These are phyloP conservation scores for Ballota nigra DNA, from an alignment of 257 asterid genomes.

Conservation along the genomic window DNA sequence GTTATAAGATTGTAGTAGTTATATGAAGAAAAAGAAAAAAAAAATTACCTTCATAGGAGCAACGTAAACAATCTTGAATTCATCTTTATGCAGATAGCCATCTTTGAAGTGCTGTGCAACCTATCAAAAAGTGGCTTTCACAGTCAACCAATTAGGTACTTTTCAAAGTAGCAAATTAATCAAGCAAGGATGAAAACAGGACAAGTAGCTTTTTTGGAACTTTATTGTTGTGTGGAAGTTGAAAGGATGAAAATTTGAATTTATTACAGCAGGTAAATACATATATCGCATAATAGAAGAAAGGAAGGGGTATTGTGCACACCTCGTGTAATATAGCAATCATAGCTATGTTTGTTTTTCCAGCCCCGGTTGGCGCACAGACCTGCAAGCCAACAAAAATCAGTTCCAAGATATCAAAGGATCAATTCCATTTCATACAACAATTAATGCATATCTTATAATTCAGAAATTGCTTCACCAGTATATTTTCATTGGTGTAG, in stretches of 20 bases:
- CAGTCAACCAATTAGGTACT: constrained; percentile 7
- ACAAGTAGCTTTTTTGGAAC: constrained; percentile 10
- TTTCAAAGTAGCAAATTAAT: constrained; percentile 14
- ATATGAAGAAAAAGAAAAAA: not conserved
- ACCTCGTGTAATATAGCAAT: constrained; percentile 91
- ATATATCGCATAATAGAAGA: not conserved
- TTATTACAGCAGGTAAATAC: not conserved
- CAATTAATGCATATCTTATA: not conserved
- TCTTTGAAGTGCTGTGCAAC: constrained; percentile 83
- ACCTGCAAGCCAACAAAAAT: constrained; percentile 54
- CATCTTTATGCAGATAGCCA: constrained; percentile 93
- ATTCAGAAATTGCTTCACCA: constrained; percentile 46
- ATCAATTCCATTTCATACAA: constrained; percentile 17
- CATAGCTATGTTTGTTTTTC: constrained; percentile 98
- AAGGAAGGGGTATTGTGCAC: constrained; percentile 7
- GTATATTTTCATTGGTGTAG: constrained; percentile 77
- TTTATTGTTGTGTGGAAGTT: not conserved
- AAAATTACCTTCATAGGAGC: constrained; percentile 95
- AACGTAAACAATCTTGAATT: constrained; percentile 97
- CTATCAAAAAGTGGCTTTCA: constrained; percentile 40
- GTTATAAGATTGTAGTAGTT: constrained; percentile 6
- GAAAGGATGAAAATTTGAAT: not conserved
- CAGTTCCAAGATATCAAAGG: constrained; percentile 24
- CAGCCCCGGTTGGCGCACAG: constrained; percentile 99
- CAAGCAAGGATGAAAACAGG: constrained; percentile 20